Conservation (phyloP, 2,329 filamentous ascomycete genomes). For the Colletotrichum nymphaeae region DNA sequence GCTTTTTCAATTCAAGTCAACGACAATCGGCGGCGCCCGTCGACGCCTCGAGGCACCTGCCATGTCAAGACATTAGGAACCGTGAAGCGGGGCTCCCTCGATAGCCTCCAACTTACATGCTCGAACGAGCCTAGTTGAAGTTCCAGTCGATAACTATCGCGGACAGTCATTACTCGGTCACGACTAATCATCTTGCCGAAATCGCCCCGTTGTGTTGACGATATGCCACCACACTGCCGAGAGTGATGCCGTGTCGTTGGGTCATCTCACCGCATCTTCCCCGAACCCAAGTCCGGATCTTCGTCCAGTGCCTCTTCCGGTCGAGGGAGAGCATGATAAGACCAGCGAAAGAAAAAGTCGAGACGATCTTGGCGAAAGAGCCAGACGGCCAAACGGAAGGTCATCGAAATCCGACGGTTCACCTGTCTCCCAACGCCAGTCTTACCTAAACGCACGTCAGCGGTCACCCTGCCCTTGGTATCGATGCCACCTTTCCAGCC, state of each 20-base stretch:
- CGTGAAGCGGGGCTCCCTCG: too few species aligned
- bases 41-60: neutral
- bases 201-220: neutral
- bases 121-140: neutral
- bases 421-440: neutral
- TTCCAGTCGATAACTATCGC: neutral
- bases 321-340: neutral
- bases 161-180: neutral
- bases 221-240: neutral
- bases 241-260: neutral
- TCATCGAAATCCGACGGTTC: conserved; percentile 10
- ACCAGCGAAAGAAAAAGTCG: neutral
- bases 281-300: neutral
- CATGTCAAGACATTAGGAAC: neutral
- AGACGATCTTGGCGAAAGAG: conserved; percentile 15
- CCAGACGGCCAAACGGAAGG: neutral
- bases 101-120: neutral
- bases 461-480: neutral
- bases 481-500: neutral
- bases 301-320: neutral
- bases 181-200: neutral
- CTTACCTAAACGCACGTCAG: neutral
- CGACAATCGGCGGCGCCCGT: neutral
- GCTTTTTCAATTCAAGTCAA: neutral
- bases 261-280: conserved; percentile 9